Evolutionary conservation across 176 grass and related monocot species (phyloP).

Genomic region (Carex kokanica): DNA sequence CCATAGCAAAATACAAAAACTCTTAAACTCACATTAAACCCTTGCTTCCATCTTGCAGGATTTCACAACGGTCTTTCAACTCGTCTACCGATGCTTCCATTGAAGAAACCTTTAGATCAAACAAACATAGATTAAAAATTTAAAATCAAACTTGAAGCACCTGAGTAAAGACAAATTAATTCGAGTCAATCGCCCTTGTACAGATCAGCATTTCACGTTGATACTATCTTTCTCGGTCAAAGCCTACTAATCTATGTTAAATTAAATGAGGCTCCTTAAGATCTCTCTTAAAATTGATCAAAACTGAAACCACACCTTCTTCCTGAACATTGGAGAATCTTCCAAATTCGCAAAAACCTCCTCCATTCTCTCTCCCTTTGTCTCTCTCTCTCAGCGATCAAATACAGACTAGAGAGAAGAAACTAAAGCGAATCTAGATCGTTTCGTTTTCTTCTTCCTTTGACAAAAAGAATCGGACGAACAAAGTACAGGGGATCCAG

Average conservation of each 20-base stretch:
- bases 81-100: slow-evolving; percentile 20
- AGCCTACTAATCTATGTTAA: background rate
- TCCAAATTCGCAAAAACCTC: slow-evolving; percentile 55
- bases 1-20: background rate
- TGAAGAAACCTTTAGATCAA: slow-evolving; percentile 23
- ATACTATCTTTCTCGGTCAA: background rate
- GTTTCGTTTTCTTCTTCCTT: background rate
- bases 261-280: background rate
- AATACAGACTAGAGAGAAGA: background rate
- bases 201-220: background rate
- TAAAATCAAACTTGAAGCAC: background rate
- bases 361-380: slow-evolving; percentile 1
- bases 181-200: background rate
- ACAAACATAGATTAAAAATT: background rate
- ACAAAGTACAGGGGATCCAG: background rate
- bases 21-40: slow-evolving; percentile 27
- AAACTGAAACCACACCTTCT: slow-evolving; percentile 43
- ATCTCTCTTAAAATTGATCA: slow-evolving; percentile 24
- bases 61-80: slow-evolving; percentile 28
- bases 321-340: slow-evolving; percentile 81
- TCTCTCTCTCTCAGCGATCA: slow-evolving; percentile 14
- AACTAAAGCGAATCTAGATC: background rate
- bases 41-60: slow-evolving; percentile 19
- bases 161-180: background rate
- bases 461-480: background rate